Evolutionary conservation across 176 grass and related monocot genomes (phyloP).

Genomic region (Dactylis glomerata): DNA sequence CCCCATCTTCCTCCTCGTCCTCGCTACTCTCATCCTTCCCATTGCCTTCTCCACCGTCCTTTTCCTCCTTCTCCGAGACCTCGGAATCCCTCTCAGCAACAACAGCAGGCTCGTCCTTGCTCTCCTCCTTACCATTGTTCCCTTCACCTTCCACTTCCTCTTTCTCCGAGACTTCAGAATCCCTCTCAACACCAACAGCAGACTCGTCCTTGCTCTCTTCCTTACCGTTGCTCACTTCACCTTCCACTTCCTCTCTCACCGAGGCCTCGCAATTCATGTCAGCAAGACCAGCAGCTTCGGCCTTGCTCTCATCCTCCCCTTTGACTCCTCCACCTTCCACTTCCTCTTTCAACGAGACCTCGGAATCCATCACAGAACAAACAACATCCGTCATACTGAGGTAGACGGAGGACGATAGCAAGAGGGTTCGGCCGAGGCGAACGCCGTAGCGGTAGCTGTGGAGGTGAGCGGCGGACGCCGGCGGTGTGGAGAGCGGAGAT

Average conservation of each 20-base stretch:
- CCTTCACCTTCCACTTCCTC: background rate
- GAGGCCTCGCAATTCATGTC: background rate
- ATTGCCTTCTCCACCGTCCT: background rate
- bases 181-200: background rate
- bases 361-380: background rate
- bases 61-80: background rate
- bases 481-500: background rate
- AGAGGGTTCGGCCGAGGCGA: background rate
- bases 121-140: background rate
- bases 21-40: background rate
- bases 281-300: background rate
- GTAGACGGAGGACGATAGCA: background rate
- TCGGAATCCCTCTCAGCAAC: background rate
- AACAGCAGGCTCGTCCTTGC: background rate
- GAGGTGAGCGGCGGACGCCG: background rate
- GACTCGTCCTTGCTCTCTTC: background rate
- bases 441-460: background rate
- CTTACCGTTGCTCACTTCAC: background rate
- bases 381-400: background rate
- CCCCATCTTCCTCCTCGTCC: slow-evolving; percentile 19
- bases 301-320: background rate
- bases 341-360: background rate
- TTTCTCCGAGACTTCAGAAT: background rate
- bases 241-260: slow-evolving; percentile 2
- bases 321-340: background rate